Evolutionary conservation across 805 yeast species (phyloP).

Genomic region (Yamadazyma laniorum): DNA sequence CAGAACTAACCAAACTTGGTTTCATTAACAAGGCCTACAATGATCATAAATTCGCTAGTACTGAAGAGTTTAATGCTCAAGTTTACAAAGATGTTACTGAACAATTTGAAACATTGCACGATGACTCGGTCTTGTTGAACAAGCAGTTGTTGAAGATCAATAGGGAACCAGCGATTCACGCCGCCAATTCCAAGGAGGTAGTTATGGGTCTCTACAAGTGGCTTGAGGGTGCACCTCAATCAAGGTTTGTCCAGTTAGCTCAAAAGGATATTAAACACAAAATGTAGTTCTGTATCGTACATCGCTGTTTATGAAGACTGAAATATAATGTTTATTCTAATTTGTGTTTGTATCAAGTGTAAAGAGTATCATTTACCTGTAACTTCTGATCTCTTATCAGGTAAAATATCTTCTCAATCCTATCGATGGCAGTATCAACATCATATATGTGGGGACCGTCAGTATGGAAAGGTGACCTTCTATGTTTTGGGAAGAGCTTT

Average conservation of each 20-base stretch:
- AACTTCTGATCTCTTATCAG: constrained; percentile 21
- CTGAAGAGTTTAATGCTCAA: constrained; percentile 42
- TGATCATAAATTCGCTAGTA: constrained; percentile 29
- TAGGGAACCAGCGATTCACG: constrained; percentile 37
- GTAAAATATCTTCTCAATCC: constrained; percentile 24
- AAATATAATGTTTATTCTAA: too few species aligned
- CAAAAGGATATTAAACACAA: constrained; percentile 60
- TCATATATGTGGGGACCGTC: constrained; percentile 26
- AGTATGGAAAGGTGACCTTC: constrained; percentile 29
- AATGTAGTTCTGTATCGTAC: constrained; percentile 17
- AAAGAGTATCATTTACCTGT: constrained; percentile 19
- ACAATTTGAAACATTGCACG: constrained; percentile 44
- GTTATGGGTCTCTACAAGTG: constrained; percentile 67
- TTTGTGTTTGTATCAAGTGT: too few species aligned
- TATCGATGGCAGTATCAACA: constrained; percentile 18
- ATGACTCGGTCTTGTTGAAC: constrained; percentile 38
- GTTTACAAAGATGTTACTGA: constrained; percentile 35
- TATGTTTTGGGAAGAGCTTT: constrained; percentile 23
- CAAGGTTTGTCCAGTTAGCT: constrained; percentile 56
- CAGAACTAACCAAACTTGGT: constrained; percentile 54
- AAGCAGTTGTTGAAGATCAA: constrained; percentile 42
- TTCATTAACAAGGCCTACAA: constrained; percentile 59
- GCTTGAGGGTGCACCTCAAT: constrained; percentile 71
- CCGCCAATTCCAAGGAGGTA: constrained; percentile 63
- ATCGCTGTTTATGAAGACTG: too few species aligned